Evolutionary conservation across 106 monocot genomes (phyloP).

Genomic region (Narthecium ossifragum): DNA sequence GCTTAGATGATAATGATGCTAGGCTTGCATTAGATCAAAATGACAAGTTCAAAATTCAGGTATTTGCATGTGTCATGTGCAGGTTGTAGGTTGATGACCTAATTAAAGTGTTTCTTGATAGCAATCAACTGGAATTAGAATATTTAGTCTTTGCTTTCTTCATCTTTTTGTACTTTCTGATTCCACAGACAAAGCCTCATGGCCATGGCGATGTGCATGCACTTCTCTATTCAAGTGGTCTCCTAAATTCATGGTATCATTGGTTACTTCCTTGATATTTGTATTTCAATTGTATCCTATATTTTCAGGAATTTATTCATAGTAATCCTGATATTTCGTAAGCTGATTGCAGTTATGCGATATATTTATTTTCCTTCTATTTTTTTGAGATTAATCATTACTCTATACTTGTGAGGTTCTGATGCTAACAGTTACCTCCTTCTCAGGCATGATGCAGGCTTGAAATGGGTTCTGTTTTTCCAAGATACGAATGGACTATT

Average conservation of each 20-base stretch:
- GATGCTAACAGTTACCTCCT: slow-evolving; percentile 2
- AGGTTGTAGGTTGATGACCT: no score
- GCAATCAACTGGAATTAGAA: background rate
- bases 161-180: slow-evolving; percentile 7
- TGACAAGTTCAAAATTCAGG: slow-evolving; percentile 96
- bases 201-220: slow-evolving; percentile 98
- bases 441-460: slow-evolving; percentile 54
- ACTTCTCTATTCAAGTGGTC: slow-evolving; percentile 87
- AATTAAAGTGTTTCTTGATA: no score
- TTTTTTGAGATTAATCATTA: no score
- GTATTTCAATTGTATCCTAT: no score
- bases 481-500: slow-evolving; percentile 98
- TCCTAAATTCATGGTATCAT: slow-evolving; percentile 61
- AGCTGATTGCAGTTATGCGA: no score
- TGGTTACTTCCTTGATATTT: no score
- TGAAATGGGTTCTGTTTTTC: slow-evolving; percentile 90
- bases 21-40: slow-evolving; percentile 76
- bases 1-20: slow-evolving; percentile 93
- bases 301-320: no score
- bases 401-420: background rate
- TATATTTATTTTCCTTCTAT: no score
- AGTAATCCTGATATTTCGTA: no score
- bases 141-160: background rate
- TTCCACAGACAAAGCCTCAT: slow-evolving; percentile 92
- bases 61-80: slow-evolving; percentile 18